A percentile compares a stretch with the other conserved stretches of the same genome.
These are phyloP conservation scores for Ogataea polymorpha DNA, from an alignment of 805 yeast genomes.

Conservation along the genomic window DNA sequence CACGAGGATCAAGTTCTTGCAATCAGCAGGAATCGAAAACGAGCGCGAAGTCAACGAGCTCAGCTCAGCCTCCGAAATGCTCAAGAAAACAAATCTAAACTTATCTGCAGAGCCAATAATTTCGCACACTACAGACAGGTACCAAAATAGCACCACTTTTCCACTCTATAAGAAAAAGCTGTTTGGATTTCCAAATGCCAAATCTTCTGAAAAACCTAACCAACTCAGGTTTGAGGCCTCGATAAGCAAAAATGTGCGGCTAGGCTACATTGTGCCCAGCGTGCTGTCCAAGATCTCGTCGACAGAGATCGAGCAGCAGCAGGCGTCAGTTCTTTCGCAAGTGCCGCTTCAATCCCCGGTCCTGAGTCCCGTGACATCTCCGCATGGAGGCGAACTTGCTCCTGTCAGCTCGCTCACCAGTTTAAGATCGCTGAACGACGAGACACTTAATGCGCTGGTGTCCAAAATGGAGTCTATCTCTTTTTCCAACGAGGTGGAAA, in stretches of 20 bases:
- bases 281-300: conserved; percentile 17
- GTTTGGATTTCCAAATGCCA: conserved; percentile 16
- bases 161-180: conserved; percentile 19
- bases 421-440: conserved; percentile 2
- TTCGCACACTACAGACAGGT: background rate
- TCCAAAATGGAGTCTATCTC: conserved; percentile 8
- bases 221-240: conserved; percentile 5
- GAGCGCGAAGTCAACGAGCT: conserved; percentile 16
- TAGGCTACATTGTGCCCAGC: conserved; percentile 20
- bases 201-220: conserved; percentile 15
- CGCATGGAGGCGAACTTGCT: conserved; percentile 4
- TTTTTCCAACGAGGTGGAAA: conserved; percentile 14
- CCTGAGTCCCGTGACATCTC: conserved; percentile 14
- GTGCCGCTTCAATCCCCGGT: conserved; percentile 12
- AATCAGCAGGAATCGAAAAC: conserved; percentile 21
- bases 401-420: conserved; percentile 13
- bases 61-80: conserved; percentile 12
- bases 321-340: conserved; percentile 6
- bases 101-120: background rate
- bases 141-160: background rate
- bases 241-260: conserved; percentile 8
- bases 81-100: conserved; percentile 12
- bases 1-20: conserved; percentile 14
- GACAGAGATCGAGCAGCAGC: conserved; percentile 2
- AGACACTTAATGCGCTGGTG: background rate